phyloP scores from a whole-genome alignment of 768 basidiomycete genomes.

The Tubosaeta brunneosetosa region DNA sequence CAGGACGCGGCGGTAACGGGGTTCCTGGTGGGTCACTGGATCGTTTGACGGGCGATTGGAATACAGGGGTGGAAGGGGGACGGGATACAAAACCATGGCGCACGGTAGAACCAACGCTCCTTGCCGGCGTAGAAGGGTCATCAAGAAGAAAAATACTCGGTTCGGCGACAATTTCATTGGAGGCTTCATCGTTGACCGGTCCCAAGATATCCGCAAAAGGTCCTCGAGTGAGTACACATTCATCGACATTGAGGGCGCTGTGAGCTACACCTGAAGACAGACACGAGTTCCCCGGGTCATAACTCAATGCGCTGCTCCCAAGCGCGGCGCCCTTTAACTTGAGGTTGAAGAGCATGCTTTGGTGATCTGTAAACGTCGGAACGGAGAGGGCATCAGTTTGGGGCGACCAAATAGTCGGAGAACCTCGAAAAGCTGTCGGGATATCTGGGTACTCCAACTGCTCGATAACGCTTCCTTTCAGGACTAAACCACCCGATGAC shows the following conservation, averaged over 20 bases:
- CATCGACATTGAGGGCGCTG: slow-evolving; percentile 26
- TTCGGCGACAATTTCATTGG: slow-evolving; percentile 2
- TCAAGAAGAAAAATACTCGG: slow-evolving; percentile 14
- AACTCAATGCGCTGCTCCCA: slow-evolving; percentile 11
- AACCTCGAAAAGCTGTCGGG: slow-evolving; percentile 40
- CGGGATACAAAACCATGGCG: neutral
- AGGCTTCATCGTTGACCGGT: slow-evolving; percentile 1
- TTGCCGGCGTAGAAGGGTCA: slow-evolving; percentile 10
- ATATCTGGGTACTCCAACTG: slow-evolving; percentile 36
- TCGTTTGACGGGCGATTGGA: slow-evolving; percentile 6
- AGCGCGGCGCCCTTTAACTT: slow-evolving; percentile 30
- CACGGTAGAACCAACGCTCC: neutral
- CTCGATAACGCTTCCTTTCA: slow-evolving; percentile 16
- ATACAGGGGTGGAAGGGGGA: neutral
- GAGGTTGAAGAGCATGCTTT: slow-evolving; percentile 35
- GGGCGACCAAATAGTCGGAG: slow-evolving; percentile 31
- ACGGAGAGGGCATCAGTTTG: slow-evolving; percentile 16
- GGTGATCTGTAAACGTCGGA: slow-evolving; percentile 27
- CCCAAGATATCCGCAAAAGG: slow-evolving; percentile 19
- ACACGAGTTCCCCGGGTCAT: slow-evolving; percentile 1
- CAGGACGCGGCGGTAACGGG: slow-evolving; percentile 21
- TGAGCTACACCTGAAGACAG: neutral
- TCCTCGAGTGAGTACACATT: slow-evolving; percentile 35
- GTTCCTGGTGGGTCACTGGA: slow-evolving; percentile 16
- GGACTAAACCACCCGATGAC: slow-evolving; percentile 27